Conservation (phyloP, 75 land plant genomes). For the Pinus taeda region DNA sequence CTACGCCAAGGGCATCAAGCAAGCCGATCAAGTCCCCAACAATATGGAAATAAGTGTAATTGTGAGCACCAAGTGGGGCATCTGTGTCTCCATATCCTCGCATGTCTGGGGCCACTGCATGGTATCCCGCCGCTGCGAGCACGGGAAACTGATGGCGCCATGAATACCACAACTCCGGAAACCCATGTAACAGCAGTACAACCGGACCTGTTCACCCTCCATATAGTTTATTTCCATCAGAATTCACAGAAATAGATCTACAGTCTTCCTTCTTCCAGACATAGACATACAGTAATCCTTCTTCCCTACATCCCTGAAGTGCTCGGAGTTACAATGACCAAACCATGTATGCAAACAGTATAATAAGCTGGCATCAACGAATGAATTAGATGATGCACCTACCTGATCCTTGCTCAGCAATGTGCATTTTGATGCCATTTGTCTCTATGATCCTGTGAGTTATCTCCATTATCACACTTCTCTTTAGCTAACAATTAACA, state of each 20-base stretch:
- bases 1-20: conserved; percentile 32
- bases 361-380: neutral
- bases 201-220: conserved; percentile 31
- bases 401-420: conserved; percentile 54
- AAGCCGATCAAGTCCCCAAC: conserved; percentile 76
- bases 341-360: neutral
- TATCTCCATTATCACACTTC: neutral
- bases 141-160: conserved; percentile 74
- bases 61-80: conserved; percentile 24
- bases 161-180: conserved; percentile 76
- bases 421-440: conserved; percentile 64
- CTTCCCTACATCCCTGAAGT: too few species aligned
- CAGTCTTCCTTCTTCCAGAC: neutral
- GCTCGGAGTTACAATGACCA: too few species aligned
- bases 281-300: neutral
- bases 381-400: too few species aligned
- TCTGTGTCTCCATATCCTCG: conserved; percentile 80
- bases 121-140: conserved; percentile 64
- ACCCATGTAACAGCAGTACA: conserved; percentile 73
- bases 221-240: neutral
- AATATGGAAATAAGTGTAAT: conserved; percentile 48
- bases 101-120: conserved; percentile 69
- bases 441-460: conserved; percentile 28
- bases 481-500: too few species aligned
- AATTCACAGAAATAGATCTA: neutral